A percentile compares a stretch with the other conserved stretches of the same genome.
Conservation (phyloP, 352 stramenopile genomes). For the Phytopythium aichiense region DNA sequence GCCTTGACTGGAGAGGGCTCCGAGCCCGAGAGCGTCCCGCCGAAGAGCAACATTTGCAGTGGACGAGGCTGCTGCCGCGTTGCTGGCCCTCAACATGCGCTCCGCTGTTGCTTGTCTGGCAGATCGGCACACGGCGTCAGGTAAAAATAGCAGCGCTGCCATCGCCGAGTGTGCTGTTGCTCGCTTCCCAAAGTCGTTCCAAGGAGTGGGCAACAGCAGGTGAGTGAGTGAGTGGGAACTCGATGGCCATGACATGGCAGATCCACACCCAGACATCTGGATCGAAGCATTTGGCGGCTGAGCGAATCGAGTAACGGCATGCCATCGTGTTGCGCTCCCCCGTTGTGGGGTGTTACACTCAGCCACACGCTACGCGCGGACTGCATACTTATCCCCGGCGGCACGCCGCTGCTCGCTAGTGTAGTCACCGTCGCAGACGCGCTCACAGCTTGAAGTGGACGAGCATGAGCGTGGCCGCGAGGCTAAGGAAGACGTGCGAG, state of each 20-base stretch:
- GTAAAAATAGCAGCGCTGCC: not conserved
- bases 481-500: slow-evolving; percentile 80
- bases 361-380: not conserved
- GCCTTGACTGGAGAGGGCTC: slow-evolving; percentile 9
- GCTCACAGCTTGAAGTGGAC: slow-evolving; percentile 73
- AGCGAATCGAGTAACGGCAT: not conserved
- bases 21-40: slow-evolving; percentile 40
- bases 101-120: not conserved
- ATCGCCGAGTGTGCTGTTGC: not conserved
- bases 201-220: no score
- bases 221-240: not conserved
- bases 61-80: not conserved
- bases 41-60: slow-evolving; percentile 62
- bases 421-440: not conserved
- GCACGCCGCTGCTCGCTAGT: not conserved
- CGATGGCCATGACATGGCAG: not conserved
- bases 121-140: not conserved
- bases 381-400: not conserved
- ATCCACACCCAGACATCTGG: not conserved
- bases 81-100: not conserved
- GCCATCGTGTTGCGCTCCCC: slow-evolving; percentile 1
- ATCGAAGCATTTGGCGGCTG: no score
- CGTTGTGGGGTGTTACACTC: not conserved
- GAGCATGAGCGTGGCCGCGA: slow-evolving; percentile 81
- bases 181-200: not conserved